Conservation (phyloP, 164 flowering plant species). For the Magnolia changhungtana region DNA sequence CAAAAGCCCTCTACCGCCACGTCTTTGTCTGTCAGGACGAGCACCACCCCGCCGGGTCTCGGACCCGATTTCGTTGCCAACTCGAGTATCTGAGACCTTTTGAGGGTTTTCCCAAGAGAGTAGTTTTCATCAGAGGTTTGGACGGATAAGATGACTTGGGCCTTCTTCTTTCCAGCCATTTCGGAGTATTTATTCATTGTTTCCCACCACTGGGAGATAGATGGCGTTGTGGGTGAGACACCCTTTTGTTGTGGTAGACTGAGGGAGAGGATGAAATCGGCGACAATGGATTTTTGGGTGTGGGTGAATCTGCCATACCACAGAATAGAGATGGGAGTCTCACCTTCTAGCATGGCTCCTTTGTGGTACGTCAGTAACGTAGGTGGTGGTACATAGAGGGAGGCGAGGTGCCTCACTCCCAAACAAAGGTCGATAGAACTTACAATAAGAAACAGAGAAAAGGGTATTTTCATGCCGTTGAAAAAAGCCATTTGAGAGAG, state of each 20-base stretch:
- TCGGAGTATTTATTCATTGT: conserved; percentile 6
- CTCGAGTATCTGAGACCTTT: conserved; percentile 26
- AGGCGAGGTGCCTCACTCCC: conserved; percentile 23
- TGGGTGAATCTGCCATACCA: conserved; percentile 48
- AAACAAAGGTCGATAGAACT: neutral
- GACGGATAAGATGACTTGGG: neutral
- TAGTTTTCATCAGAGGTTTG: conserved; percentile 31
- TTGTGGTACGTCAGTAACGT: conserved; percentile 36
- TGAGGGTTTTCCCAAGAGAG: conserved; percentile 33
- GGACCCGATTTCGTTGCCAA: conserved; percentile 21
- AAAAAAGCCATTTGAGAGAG: neutral
- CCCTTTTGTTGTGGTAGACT: conserved; percentile 7
- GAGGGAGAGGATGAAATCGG: conserved; percentile 40
- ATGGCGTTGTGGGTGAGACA: conserved; percentile 9
- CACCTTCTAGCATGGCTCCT: conserved; percentile 39
- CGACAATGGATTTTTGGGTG: conserved; percentile 37
- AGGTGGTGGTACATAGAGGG: conserved; percentile 32
- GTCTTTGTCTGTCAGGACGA: conserved; percentile 55
- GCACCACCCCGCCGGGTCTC: conserved; percentile 11
- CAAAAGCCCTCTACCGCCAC: conserved; percentile 61
- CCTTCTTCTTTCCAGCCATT: neutral
- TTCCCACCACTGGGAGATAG: conserved; percentile 38
- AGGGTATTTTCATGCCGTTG: neutral
- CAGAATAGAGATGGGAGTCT: conserved; percentile 29
- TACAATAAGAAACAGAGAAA: neutral